Conservation (phyloP, 2,329 filamentous ascomycete species). For the Hypoxylon sp. region DNA sequence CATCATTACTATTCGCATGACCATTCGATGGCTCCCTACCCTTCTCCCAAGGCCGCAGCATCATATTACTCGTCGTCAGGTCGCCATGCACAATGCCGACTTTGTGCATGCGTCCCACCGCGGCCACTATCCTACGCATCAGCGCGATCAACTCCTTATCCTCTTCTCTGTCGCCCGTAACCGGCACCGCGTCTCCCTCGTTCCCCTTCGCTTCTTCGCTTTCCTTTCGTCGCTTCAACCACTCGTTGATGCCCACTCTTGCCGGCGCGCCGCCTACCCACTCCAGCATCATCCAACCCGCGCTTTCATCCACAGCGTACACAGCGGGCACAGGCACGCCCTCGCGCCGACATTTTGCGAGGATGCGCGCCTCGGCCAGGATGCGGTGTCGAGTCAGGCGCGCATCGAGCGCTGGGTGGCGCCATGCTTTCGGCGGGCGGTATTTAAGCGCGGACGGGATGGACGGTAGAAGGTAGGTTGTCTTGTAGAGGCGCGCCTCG, state of each 20-base stretch:
- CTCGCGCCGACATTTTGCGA: slow-evolving; percentile 83
- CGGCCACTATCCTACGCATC: slow-evolving; percentile 78
- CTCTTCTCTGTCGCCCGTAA: slow-evolving; percentile 56
- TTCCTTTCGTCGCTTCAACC: slow-evolving; percentile 68
- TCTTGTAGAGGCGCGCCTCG: slow-evolving; percentile 93
- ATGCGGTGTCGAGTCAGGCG: slow-evolving; percentile 90
- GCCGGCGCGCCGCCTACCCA: slow-evolving; percentile 85
- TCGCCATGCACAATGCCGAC: slow-evolving; percentile 95
- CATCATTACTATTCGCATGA: slow-evolving; percentile 39
- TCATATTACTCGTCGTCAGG: slow-evolving; percentile 97
- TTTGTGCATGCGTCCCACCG: slow-evolving; percentile 82
- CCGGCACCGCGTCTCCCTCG: slow-evolving; percentile 31
- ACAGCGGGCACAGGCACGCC: slow-evolving; percentile 87
- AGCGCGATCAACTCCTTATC: slow-evolving; percentile 70
- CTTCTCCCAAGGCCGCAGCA: slow-evolving; percentile 71
- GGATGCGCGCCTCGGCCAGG: slow-evolving; percentile 87
- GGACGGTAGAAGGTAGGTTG: slow-evolving; percentile 78
- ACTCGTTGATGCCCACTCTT: slow-evolving; percentile 76
- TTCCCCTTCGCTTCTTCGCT: slow-evolving; percentile 51
- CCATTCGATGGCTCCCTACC: slow-evolving; percentile 39
- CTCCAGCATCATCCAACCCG: slow-evolving; percentile 85
- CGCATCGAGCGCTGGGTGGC: slow-evolving; percentile 89
- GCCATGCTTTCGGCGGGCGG: slow-evolving; percentile 90
- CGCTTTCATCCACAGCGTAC: slow-evolving; percentile 74
- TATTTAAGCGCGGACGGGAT: slow-evolving; percentile 88